Base-by-base conservation (phyloP, 176 grass and related monocot genomes). In the Aegilops tauschii region DNA sequence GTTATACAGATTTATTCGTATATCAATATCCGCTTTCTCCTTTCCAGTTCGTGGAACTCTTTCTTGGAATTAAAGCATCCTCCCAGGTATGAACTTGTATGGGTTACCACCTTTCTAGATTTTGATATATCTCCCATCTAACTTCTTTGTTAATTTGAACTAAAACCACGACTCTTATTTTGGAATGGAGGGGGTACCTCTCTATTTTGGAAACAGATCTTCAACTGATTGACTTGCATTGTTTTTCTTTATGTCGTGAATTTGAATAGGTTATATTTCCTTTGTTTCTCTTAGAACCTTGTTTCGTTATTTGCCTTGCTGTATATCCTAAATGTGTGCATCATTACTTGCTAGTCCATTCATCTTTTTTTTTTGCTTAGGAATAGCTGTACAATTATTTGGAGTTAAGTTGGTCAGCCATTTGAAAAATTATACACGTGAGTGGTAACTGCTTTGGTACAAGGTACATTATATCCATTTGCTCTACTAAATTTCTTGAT, bases 11-110 rank as follows among this genome's bases (percentile, higher is more conserved):
- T 70, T 49, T 87, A 30, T 30, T 14, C 30, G 4, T 66, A 9
- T 93, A 42, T 54, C 85, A 69, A 82, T 86, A n/a, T 27, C 32
- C 34, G 5, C 66, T 91, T 79, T 85, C 37, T 79, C 21, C 64
- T 31, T 85, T 94, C 80, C 93, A 98, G 96, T 98, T 98, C 64
- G 96, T 98, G 69, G 96, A 98, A 87, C 74, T 90, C 34, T 90
- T 91, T 79, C 87, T 98, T 81, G 92, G 82, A 80, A 96, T 98
- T 82, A 89, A 90, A 86, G 82, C 93, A 86, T 94, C 86, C 52
- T 61, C 54, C 17, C 70, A 93, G 96, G 96, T 96, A 82, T 30
- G 30, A 25, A 18, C 16, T 61, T 42, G 29, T 56, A 77, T 56
- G 49, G 28, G 47, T 54, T 75, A 85, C 77, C 31, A 12, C 20